Percentiles rank a stretch among this genome's conserved stretches.
phyloP scores from a whole-genome alignment of 2,329 filamentous ascomycete species.

The Pyrenophora tritici-repentis region DNA sequence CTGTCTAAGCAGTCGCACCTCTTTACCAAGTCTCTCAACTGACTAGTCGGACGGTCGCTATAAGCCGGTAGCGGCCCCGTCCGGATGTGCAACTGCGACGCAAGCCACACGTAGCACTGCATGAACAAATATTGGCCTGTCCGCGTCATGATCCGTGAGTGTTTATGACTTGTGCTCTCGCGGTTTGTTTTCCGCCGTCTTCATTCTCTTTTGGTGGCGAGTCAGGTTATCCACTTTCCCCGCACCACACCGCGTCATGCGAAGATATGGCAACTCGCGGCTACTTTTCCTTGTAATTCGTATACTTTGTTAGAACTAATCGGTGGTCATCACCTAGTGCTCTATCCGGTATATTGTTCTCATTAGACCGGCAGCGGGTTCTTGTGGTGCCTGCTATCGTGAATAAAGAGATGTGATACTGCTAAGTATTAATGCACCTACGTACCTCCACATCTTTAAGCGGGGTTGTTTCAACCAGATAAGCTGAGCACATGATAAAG shows the following conservation, averaged over 20 bases:
- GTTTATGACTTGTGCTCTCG: constrained; percentile 20
- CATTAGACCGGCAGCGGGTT: no score
- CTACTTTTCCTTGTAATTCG: neutral
- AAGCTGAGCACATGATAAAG: no score
- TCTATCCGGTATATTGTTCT: neutral
- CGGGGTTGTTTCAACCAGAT: no score
- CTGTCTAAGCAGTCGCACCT: constrained; percentile 6
- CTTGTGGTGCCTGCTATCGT: no score
- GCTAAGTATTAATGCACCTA: no score
- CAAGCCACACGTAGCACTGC: neutral
- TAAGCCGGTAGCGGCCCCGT: neutral
- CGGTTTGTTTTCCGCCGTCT: constrained; percentile 35
- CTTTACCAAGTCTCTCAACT: constrained; percentile 6
- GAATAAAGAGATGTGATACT: no score
- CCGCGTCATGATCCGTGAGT: constrained; percentile 1
- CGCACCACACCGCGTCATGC: constrained; percentile 6
- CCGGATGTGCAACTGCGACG: constrained; percentile 5
- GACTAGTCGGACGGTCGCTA: constrained; percentile 3
- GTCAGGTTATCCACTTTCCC: constrained; percentile 10
- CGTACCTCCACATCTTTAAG: no score
- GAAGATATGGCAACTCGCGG: neutral
- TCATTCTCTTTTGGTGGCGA: constrained; percentile 1
- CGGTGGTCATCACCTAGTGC: neutral
- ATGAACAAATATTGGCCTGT: neutral
- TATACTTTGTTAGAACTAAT: neutral